phyloP scores from a whole-genome alignment of 345 rosid species.

The Populus tremula region DNA sequence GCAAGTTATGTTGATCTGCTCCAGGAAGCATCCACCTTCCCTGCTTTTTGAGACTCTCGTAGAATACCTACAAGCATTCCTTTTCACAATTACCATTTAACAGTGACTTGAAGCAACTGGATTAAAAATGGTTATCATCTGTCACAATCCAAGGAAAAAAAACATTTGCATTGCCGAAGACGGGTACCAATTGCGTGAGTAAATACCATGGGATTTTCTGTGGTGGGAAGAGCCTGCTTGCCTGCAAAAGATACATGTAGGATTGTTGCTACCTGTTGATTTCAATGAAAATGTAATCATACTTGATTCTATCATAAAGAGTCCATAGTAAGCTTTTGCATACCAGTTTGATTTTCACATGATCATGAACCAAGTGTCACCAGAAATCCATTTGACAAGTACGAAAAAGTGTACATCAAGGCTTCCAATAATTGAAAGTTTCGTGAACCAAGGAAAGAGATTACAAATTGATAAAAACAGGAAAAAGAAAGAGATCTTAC shows the following conservation, averaged over 20 bases:
- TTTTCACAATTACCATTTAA: constrained; percentile 13
- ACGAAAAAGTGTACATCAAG: background rate
- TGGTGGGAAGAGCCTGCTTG: constrained; percentile 35
- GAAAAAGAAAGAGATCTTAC: constrained; percentile 35
- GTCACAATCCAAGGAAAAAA: no score
- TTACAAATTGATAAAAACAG: background rate
- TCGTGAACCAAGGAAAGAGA: background rate
- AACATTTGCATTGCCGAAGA: background rate
- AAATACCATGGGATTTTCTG: constrained; percentile 65
- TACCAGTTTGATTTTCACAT: background rate
- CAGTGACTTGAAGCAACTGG: constrained; percentile 5
- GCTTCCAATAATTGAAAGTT: background rate
- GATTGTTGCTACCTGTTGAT: constrained; percentile 23
- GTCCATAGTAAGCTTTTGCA: background rate
- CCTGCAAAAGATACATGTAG: constrained; percentile 47
- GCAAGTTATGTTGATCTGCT: constrained; percentile 39
- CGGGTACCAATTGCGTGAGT: constrained; percentile 12
- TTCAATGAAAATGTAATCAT: background rate
- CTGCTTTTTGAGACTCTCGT: constrained; percentile 36
- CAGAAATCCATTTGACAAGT: background rate
- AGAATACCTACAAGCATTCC: constrained; percentile 50
- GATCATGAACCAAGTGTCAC: background rate
- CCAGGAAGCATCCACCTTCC: constrained; percentile 32
- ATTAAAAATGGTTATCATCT: constrained; percentile 5
- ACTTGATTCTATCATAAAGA: background rate